Conservation (phyloP, 192 early-diverging fungal genomes). For the Backusella circina region DNA sequence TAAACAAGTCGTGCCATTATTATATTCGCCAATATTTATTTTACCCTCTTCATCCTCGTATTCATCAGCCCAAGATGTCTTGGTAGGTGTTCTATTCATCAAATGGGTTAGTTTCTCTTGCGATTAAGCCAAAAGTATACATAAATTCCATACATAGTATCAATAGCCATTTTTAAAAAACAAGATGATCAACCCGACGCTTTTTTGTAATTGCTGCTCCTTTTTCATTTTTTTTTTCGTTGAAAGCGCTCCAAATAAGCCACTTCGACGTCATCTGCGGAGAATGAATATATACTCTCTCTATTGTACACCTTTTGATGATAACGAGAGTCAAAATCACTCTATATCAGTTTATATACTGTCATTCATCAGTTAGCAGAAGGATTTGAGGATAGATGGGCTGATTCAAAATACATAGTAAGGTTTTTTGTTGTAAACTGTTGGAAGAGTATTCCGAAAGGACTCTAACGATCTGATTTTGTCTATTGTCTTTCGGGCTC, state of each 20-base stretch:
- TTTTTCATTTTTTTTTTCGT: neutral
- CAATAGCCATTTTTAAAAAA: neutral
- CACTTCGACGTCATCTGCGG: neutral
- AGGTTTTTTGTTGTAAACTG: no score
- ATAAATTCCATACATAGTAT: neutral
- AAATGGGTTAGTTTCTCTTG: neutral
- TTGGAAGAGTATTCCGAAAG: no score
- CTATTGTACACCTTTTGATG: neutral
- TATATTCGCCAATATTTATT: neutral
- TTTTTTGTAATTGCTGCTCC: neutral
- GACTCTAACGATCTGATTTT: no score
- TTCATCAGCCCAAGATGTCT: constrained; percentile 74
- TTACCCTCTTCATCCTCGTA: constrained; percentile 59
- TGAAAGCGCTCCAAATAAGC: neutral
- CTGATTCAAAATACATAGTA: no score
- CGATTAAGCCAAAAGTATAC: neutral
- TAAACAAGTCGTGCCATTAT: neutral
- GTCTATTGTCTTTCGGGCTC: no score
- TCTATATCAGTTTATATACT: no score
- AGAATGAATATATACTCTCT: neutral
- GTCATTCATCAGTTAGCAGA: no score
- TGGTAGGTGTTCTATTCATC: constrained; percentile 27
- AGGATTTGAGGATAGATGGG: no score
- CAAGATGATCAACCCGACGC: neutral
- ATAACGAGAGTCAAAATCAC: no score